A percentile compares a stretch with the other conserved stretches of the same genome.
Evolutionary conservation across 306 rosid species (phyloP).

Genomic region (Cucumis sativus): Cucumber_9930_V3 NC_026655.2:29961001-29961500

Average conservation of each 20-base stretch:
- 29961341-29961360: conserved; percentile 44
- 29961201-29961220: conserved; percentile 1
- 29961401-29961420: conserved; percentile 36
- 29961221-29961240: neutral
- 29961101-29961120: too few species aligned
- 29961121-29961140: too few species aligned
- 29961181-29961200: neutral
- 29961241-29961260: neutral
- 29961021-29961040: too few species aligned
- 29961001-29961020: too few species aligned
- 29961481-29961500: conserved; percentile 3
- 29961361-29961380: conserved; percentile 22
- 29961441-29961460: conserved; percentile 29
- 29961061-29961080: too few species aligned
- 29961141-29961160: neutral
- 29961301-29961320: conserved; percentile 29
- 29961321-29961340: conserved; percentile 57
- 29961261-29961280: neutral
- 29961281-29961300: neutral
- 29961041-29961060: too few species aligned
- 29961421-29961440: conserved; percentile 30
- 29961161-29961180: neutral
- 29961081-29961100: too few species aligned
- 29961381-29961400: conserved; percentile 16
- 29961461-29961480: conserved; percentile 23